Evolutionary conservation across 108 stramenopile genomes (phyloP).

Genomic region (Nannochloropsis granulata): DNA sequence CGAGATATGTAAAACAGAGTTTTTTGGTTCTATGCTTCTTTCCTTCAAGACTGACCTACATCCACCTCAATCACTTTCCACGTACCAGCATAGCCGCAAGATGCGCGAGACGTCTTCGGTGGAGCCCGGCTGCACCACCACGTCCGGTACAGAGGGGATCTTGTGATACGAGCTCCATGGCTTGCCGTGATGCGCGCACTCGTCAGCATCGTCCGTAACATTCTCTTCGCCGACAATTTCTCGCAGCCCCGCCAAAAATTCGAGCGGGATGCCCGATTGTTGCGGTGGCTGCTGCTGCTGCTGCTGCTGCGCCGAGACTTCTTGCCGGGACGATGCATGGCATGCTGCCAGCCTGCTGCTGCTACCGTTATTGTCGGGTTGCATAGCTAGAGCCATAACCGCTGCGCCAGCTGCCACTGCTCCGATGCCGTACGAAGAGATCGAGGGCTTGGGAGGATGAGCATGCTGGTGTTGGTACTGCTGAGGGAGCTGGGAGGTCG

Average conservation of each 20-base stretch:
- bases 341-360: too few species aligned
- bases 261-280: background rate
- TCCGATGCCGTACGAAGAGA: too few species aligned
- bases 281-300: background rate
- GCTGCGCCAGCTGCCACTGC: too few species aligned
- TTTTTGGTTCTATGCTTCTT: too few species aligned
- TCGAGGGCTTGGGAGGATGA: too few species aligned
- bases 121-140: conserved; percentile 48
- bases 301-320: background rate
- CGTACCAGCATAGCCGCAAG: conserved; percentile 38
- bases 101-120: conserved; percentile 55
- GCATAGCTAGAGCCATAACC: too few species aligned
- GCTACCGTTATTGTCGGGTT: too few species aligned
- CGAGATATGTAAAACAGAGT: background rate
- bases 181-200: conserved; percentile 20
- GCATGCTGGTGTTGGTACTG: too few species aligned
- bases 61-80: background rate
- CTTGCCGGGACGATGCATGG: too few species aligned
- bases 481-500: too few species aligned
- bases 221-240: background rate
- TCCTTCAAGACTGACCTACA: too few species aligned
- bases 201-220: background rate
- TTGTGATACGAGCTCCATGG: conserved; percentile 24
- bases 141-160: conserved; percentile 44
- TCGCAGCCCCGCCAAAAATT: background rate